These are phyloP conservation scores for Hericium coralloides DNA, from an alignment of 768 basidiomycete genomes.

Conservation along the genomic window DNA sequence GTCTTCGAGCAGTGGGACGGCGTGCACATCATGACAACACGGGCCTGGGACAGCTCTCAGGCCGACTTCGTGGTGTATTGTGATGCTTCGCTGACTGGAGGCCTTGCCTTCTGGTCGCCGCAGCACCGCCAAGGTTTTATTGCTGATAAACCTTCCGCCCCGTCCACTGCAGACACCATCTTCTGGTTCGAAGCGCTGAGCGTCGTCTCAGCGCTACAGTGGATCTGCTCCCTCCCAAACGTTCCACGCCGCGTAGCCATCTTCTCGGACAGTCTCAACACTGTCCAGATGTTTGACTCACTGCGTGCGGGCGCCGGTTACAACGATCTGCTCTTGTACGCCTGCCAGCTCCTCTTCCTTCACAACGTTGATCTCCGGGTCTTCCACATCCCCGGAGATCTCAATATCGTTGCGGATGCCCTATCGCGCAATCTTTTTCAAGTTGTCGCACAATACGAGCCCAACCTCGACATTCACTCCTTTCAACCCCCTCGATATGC, in stretches of 20 bases:
- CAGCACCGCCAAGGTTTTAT: too few species aligned
- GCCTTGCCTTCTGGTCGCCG: too few species aligned
- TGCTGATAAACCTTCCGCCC: too few species aligned
- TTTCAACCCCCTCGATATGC: conserved; percentile 15
- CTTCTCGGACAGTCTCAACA: conserved; percentile 19
- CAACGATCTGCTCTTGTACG: conserved; percentile 12
- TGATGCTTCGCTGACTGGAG: too few species aligned
- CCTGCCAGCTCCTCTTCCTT: conserved; percentile 8
- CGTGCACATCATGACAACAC: too few species aligned
- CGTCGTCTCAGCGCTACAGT: conserved; percentile 2
- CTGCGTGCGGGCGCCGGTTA: conserved; percentile 9
- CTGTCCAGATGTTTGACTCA: conserved; percentile 18
- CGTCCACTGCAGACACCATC: not conserved
- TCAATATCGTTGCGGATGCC: conserved; percentile 18
- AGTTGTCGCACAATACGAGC: not conserved
- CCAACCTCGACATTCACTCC: not conserved
- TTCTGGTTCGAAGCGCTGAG: conserved; percentile 7
- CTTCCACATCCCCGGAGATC: conserved; percentile 16
- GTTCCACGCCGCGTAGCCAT: conserved; percentile 9
- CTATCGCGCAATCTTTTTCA: conserved; percentile 10
- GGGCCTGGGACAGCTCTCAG: too few species aligned
- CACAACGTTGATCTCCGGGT: conserved; percentile 13
- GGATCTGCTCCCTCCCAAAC: not conserved
- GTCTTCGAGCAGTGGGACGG: too few species aligned
- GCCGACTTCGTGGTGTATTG: too few species aligned